Evolutionary conservation across 2,329 filamentous ascomycete genomes (phyloP), one percentile per base, ranked within the genome.

Genomic region (Eutypa lata): DNA sequence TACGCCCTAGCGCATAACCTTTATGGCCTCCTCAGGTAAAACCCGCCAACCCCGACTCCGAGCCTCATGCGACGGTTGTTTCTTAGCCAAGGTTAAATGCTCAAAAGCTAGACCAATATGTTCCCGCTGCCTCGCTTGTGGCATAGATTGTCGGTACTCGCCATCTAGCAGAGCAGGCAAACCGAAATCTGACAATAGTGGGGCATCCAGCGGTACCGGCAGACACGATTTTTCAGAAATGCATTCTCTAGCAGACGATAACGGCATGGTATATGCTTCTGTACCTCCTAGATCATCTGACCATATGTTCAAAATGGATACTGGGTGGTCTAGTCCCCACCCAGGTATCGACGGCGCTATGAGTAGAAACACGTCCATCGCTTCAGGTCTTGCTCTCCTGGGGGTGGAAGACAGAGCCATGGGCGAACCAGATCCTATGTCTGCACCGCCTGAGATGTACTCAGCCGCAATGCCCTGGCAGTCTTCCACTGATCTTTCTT

Each of bases 71-170:
- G 78, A 82, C 55, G 76, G 76, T 7, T 82, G 79, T 65, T 80
- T 81, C 62, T 65, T 79, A 19, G 78, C 78, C 55, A 82, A 82
- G 61, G 78, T 82, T 66, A 81, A 81, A 60, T 82, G 79, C 64
- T 79, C 76, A 55, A 81, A 81, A 58, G 69, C 71, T 2, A 68
- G 76, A n/a, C 79, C 79, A 1, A 73, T 80, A 47, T 82, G 79
- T 63, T 72, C 73, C n/a, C 72, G 78, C 40, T 82, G 79, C 56
- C 68, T 81, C 3, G 63, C 73, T 3, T 77, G 73, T 43, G 79
- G 79, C 7, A 72, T 74, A 40, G 69, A 77, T 47, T 82, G 79
- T 58, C 72, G 71, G 8, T 82, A 81, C 57, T 80, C 77, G 16
- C 78, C 78, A 1, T 81, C 78, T 1, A 78, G 74, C 57, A 70